Base-by-base conservation (phyloP, 1,139 yeast genomes). In the Debaryomyces fabryi region DNA sequence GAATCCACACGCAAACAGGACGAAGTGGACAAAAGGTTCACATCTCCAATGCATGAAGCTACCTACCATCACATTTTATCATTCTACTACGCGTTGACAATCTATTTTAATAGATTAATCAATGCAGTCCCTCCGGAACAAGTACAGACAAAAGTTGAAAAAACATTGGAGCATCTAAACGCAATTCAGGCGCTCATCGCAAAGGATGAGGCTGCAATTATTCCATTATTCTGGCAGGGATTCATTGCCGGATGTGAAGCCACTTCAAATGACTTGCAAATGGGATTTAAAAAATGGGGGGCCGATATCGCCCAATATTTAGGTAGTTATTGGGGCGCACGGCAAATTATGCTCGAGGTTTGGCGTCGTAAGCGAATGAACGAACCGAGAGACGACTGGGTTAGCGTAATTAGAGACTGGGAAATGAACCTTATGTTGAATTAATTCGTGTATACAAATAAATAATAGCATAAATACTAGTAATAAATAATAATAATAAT, bases 221-320 rank as follows among this genome's bases (percentile, higher is more conserved):
- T 86, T 34, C 96, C 97, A 3, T 70, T 89, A 35, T 82, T 89
- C 59, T 90, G 96, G 92, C 95, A 88, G 60, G 96, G 95, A 0
- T 90, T 90, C 56, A 86, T 90, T 44, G 93, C 95, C 0, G 96
- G 96, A 0, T 87, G 96, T 60, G 91, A 88, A 54, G 88, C 95
- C 3, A 78, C 80, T 47, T 80, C 85, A 3, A 58, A 68, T 1
- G 74, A 74, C 35, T 67, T 85, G 40, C 93, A 88, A 55, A 67
- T 76, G 52, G 85, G 90, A 30, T 89, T 82, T 68, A 85, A 82
- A 59, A 74, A 77, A 52, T 89, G 96, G 96, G 89, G 93, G 6
- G 87, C 87, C n/a, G 83, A 82, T 50, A 81, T 88, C 52, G 87
- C 92, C 1, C 81, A 79, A 53, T 83, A 83, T 44, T 76, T 89